These are phyloP conservation scores for Alternaria consortialis DNA, from an alignment of 2,329 filamentous ascomycete species.

Conservation along the genomic window DNA sequence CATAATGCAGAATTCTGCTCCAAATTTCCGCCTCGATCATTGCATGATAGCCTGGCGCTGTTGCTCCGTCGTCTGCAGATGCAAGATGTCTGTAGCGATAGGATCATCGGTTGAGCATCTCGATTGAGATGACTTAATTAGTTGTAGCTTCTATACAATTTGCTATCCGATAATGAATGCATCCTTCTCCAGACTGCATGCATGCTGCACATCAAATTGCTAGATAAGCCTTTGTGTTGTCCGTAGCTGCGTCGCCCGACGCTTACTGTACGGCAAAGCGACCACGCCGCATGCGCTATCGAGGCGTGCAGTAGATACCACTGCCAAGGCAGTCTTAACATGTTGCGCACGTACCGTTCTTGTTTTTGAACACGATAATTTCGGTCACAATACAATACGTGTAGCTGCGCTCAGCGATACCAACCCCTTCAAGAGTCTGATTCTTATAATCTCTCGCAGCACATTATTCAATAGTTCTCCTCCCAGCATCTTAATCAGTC, in stretches of 20 bases:
- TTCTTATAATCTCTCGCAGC: not conserved
- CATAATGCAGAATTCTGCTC: not conserved
- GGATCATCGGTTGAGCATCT: not conserved
- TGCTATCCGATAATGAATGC: not conserved
- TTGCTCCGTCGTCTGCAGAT: not conserved
- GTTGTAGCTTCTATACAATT: not conserved
- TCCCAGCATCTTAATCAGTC: not conserved
- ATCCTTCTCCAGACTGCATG: not conserved
- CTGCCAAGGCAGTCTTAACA: conserved; percentile 1
- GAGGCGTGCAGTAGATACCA: not conserved
- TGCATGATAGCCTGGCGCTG: not conserved
- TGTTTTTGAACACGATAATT: not conserved
- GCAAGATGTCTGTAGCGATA: not conserved
- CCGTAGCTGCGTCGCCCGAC: conserved; percentile 5
- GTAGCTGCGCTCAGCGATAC: not conserved
- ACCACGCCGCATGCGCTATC: conserved; percentile 7
- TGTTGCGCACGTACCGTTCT: not conserved
- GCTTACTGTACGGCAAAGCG: conserved; percentile 2
- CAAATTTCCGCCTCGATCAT: not conserved
- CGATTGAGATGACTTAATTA: not conserved
- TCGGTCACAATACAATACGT: not conserved
- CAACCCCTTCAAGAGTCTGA: not conserved
- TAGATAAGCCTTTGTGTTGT: conserved; percentile 2
- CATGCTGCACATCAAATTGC: not conserved
- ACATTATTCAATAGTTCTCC: too few relatives aligned